phyloP scores from a whole-genome alignment of 1,139 yeast species.

The Torulaspora globosa region DNA sequence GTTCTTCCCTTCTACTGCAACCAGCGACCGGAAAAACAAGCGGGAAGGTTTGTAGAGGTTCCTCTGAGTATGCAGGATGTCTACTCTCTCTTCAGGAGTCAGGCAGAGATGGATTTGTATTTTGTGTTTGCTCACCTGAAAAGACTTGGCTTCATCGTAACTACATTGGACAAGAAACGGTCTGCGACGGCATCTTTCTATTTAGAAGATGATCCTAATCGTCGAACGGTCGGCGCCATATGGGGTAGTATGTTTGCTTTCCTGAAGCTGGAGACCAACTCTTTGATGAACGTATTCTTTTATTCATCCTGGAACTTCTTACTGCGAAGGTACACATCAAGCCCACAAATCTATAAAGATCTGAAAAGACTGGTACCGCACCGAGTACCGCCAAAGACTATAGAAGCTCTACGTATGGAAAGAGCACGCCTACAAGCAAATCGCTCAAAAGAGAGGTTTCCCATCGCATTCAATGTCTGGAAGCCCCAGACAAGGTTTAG shows the following conservation, averaged over 20 bases:
- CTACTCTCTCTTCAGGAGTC: conserved; percentile 49
- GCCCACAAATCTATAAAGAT: conserved; percentile 42
- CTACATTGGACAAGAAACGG: conserved; percentile 13
- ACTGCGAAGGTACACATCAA: conserved; percentile 38
- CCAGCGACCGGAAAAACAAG: conserved; percentile 22
- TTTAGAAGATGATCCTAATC: conserved; percentile 11
- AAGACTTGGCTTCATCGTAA: conserved; percentile 72
- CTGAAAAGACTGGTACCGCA: conserved; percentile 40
- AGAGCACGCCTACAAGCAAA: background rate
- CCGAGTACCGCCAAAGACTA: conserved; percentile 24
- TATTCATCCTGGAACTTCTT: conserved; percentile 32
- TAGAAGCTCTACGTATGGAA: conserved; percentile 10
- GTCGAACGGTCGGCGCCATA: background rate
- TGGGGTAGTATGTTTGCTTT: conserved; percentile 21
- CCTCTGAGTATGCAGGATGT: conserved; percentile 63
- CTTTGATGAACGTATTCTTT: conserved; percentile 26
- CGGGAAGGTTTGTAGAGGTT: conserved; percentile 30
- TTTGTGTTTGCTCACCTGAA: conserved; percentile 73
- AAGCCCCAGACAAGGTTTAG: conserved; percentile 71
- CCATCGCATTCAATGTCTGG: conserved; percentile 64
- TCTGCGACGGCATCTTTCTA: conserved; percentile 19
- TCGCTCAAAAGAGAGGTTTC: background rate
- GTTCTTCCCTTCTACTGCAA: conserved; percentile 47
- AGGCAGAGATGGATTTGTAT: conserved; percentile 52
- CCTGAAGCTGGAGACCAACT: conserved; percentile 23